Conservation (phyloP, 108 stramenopile species). For the Hondaea fermentalgiana region DNA sequence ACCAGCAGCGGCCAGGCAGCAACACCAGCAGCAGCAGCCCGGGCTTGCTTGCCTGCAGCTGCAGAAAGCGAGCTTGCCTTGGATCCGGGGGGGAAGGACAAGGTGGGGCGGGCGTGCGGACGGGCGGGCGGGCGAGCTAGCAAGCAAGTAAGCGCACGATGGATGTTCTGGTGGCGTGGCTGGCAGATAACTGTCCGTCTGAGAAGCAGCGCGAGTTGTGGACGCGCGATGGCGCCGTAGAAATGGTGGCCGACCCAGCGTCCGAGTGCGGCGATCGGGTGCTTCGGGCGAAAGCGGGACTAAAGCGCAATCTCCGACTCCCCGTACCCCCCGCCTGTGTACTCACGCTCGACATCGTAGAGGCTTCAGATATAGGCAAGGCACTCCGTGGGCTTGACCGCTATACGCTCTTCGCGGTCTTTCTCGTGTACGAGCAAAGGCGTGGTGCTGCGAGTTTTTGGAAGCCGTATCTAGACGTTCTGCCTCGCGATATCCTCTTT, state of each 20-base stretch:
- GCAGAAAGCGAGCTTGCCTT: no score
- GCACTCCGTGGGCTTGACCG: background rate
- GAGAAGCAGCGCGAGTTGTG: background rate
- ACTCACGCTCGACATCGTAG: background rate
- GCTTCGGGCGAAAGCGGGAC: background rate
- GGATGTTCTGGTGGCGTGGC: background rate
- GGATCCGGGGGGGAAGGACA: no score
- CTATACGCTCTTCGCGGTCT: background rate
- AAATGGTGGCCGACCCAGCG: background rate
- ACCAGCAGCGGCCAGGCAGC: no score
- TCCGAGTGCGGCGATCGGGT: background rate
- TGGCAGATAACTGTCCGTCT: background rate
- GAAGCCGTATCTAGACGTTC: background rate
- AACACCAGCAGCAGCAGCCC: no score
- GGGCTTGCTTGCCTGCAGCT: no score
- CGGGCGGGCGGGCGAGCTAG: no score
- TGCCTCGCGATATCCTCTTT: background rate
- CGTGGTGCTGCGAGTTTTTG: background rate
- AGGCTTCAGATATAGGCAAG: background rate
- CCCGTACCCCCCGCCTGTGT: background rate
- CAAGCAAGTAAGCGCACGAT: background rate
- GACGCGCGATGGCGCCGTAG: background rate
- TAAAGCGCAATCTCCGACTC: background rate
- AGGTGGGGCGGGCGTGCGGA: no score
- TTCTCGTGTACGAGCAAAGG: background rate